Base-by-base conservation (phyloP, 1,284 basidiomycete genomes). In the Melampsora larici-populina region DNA sequence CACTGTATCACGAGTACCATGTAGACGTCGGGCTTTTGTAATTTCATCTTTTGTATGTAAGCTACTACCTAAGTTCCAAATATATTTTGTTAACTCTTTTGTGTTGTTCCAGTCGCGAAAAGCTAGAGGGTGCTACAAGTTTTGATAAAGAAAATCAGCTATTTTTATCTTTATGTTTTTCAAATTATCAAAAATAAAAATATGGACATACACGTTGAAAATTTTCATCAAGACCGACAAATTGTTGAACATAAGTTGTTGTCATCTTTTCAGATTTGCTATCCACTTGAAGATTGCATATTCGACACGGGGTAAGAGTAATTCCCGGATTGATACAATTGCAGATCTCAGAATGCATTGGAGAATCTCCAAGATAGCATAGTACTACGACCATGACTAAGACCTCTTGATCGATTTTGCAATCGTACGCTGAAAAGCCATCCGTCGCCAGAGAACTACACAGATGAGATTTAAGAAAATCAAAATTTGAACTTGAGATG, bases 381-480 rank as follows among this genome's bases (percentile, higher is more conserved):
- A 71, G 31, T 51, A 71, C 60, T 51, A 71, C 40, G 21, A 48
- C 51, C 51, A 60, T 70, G 5, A 70, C n/a, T 13, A 70, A 40
- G 33, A 70, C 69, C 48, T 49, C 21, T 21, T 49, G 11, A 49
- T 49, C 21, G 48, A 11, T 49, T 49, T 49, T 24, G 29, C 36
- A 40, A 29, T 48, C 7, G 31, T 7, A 15, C 31, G 43, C 31
- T 8, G 31, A 5, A 21, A 9, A 9, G 7, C 18, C 17, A 9
- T 67, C n/a, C 48, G 66, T 5, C 43, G 18, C 70, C 31, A 79
- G 76, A 43, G 78, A 84, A 83, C 81, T 73, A 4, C n/a, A n/a
- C n/a, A n/a, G n/a, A n/a, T n/a, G n/a, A n/a, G n/a, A n/a, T n/a
- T n/a, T n/a, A n/a, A n/a, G n/a, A 15, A n/a, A n/a, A n/a, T n/a